Percentiles rank a stretch among this genome's conserved stretches.
These are phyloP conservation scores for Russula virescens DNA, from an alignment of 768 basidiomycete genomes.

Conservation along the genomic window DNA sequence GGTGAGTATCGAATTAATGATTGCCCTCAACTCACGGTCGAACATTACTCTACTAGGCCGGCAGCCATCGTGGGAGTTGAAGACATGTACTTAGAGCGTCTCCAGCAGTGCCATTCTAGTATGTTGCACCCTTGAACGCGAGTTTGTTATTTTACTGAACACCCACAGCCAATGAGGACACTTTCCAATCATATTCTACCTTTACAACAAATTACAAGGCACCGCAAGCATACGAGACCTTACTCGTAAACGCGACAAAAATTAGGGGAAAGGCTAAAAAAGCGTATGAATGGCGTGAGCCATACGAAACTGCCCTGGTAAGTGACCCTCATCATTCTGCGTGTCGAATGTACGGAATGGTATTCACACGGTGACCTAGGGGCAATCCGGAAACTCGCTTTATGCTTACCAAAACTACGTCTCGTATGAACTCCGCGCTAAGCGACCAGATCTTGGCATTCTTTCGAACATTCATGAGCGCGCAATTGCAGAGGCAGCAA, in stretches of 20 bases:
- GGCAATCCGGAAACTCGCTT: conserved; percentile 36
- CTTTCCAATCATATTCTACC: conserved; percentile 78
- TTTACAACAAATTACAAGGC: conserved; percentile 80
- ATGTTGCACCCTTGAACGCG: conserved; percentile 22
- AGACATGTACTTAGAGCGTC: conserved; percentile 53
- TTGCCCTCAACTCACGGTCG: background rate
- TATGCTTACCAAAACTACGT: conserved; percentile 61
- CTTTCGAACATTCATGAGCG: conserved; percentile 64
- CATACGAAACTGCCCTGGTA: conserved; percentile 56
- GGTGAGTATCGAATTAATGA: conserved; percentile 31
- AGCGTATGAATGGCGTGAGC: conserved; percentile 58
- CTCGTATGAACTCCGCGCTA: conserved; percentile 54
- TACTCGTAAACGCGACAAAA: conserved; percentile 75
- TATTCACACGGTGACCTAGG: conserved; percentile 24
- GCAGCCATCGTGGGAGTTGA: conserved; percentile 48
- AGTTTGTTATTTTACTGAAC: background rate
- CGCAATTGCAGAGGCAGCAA: conserved; percentile 67
- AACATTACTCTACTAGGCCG: conserved; percentile 31
- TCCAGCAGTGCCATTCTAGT: conserved; percentile 77
- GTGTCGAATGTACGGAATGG: conserved; percentile 27
- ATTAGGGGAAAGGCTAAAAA: conserved; percentile 54
- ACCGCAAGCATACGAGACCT: conserved; percentile 66
- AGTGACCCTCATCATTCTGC: conserved; percentile 22
- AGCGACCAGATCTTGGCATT: conserved; percentile 52
- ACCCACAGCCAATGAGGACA: conserved; percentile 66